Base-by-base conservation (phyloP, 73 alveolate species). In the Effrenium voratum region DNA sequence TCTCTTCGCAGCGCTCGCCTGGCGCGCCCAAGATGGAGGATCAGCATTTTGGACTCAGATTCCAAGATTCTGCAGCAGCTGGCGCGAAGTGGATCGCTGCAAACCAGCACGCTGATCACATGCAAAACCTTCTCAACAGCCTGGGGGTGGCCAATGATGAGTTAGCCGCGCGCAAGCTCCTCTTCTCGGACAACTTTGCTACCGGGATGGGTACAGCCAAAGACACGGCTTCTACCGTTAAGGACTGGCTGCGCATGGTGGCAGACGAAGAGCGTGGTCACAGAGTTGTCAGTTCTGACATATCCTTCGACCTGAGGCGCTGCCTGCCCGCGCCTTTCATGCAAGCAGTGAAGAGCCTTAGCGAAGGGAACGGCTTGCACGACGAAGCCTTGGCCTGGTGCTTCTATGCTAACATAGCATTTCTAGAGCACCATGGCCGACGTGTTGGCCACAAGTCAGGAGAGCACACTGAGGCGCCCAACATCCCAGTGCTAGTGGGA, bases 1-100 rank as follows among this genome's bases (percentile, higher is more conserved):
- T 30, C n/a, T 66, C 79, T 22, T 66, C 79, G 49, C 79, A 66
- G 38, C 79, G 79, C 79, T 66, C 79, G 0, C 79, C 79, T 22
- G 79, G 79, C 79, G 43, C 32, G 79, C 79, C 79, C 16, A 66
- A 66, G 79, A 66, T 66, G 79, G 79, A 66, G 2, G 79, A 66
- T 40, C 10, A 10, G n/a, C 44, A 66, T 28, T 66, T 66, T 28
- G 79, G 79, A 34, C 38, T 66, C 16, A 0, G 44, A 16, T 66
- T 66, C 38, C n/a, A 32, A 32, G 79, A 66, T 32, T 24, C 38
- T 22, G 79, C n/a, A 24, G 79, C 79, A 3, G 79, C 79, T 28
- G 10, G 15, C 16, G 79, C 22, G 32, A 66, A 66, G 38, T 66
- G 79, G 79, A 34, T 22, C 10, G 79, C n/a, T 40, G 16, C 0